Base-by-base conservation (phyloP, 441 rosid species). In the Gossypium lobatum region DNA sequence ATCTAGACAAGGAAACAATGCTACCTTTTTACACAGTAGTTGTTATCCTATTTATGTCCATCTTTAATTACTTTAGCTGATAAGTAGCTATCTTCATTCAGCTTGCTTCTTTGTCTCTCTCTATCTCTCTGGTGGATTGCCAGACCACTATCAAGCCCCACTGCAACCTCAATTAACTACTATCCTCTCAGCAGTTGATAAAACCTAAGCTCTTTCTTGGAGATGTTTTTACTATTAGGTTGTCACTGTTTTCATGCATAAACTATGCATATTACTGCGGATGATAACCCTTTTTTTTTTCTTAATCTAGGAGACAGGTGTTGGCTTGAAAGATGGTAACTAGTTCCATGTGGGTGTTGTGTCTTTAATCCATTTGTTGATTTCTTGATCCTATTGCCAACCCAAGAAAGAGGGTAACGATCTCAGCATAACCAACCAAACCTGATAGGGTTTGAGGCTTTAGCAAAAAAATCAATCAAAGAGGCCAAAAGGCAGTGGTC, bases 71-170 rank as follows among this genome's bases (percentile, higher is more conserved):
- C 13, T 31, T 54, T 46, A 39, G 16, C 53, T 75, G 79, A 42
- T 61, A 16, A 16, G 74, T 79, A 39, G 72, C 77, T 52, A 31
- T 75, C 72, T 17, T 13, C 73, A 8, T 52, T 28, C 6, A 23
- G 60, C 46, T 3, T 50, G 37, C 18, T 25, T 52, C 11, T 68
- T 52, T 4, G 45, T 50, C 60, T 48, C 59, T 23, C 58, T 66
- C 10, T 34, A 6, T 13, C 0, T 23, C 54, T 50, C 23, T 50
- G 42, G 16, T 68, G 37, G 46, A 25, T 50, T 16, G 45, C 45
- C 60, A 50, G 45, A 68, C 16, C 46, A 26, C 53, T 28, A 68
- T 67, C 72, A 26, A 50, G 59, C 8, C 8, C 45, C 72, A 67
- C 42, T 67, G 26, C 72, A 26, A 26, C 6, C 26, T 23, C 17